Evolutionary conservation across 768 basidiomycete species (phyloP).

Genomic region (Auriscalpium orientale): DNA sequence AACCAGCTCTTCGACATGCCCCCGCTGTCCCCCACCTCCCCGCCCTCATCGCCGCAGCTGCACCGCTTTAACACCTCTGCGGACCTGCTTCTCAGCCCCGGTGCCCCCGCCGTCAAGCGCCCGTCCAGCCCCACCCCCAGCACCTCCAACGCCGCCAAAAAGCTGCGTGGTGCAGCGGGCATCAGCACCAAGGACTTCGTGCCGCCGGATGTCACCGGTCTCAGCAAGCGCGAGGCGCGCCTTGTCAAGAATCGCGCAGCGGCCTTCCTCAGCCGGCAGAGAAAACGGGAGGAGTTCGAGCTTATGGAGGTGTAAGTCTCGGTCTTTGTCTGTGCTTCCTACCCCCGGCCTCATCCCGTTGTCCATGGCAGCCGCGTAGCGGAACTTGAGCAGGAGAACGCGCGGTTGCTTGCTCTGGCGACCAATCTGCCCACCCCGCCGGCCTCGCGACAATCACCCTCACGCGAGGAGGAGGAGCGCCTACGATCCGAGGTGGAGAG

Average conservation of each 20-base stretch:
- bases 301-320: slow-evolving; percentile 77
- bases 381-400: slow-evolving; percentile 81
- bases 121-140: slow-evolving; percentile 23
- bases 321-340: slow-evolving; percentile 6
- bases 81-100: slow-evolving; percentile 23
- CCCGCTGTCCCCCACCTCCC: slow-evolving; percentile 25
- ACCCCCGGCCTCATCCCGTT: not conserved
- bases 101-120: slow-evolving; percentile 20
- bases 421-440: slow-evolving; percentile 22
- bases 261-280: slow-evolving; percentile 84
- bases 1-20: slow-evolving; percentile 67
- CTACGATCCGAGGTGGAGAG: slow-evolving; percentile 57
- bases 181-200: slow-evolving; percentile 74
- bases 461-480: slow-evolving; percentile 23
- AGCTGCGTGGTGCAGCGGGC: slow-evolving; percentile 39
- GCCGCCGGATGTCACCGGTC: slow-evolving; percentile 81
- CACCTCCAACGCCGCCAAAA: slow-evolving; percentile 28
- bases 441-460: slow-evolving; percentile 24
- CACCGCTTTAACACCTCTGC: slow-evolving; percentile 21
- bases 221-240: slow-evolving; percentile 85
- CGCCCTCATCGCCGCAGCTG: slow-evolving; percentile 23
- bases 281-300: slow-evolving; percentile 91
- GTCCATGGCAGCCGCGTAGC: slow-evolving; percentile 58
- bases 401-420: slow-evolving; percentile 55
- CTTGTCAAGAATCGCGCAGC: slow-evolving; percentile 90